phyloP scores from a whole-genome alignment of 306 rosid species.

The Prunus fruticosa region DNA sequence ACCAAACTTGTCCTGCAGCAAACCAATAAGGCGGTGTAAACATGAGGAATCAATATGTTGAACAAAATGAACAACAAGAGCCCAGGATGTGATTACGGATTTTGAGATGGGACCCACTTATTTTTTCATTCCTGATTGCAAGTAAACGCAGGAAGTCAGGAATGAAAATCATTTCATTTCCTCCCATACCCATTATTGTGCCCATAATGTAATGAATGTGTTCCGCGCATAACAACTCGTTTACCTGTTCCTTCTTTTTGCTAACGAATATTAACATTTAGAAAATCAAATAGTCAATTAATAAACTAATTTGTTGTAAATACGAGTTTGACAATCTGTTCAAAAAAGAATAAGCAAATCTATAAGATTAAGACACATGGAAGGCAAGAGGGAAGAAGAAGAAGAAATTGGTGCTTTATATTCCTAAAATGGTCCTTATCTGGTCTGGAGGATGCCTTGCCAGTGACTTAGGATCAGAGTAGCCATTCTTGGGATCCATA shows the following conservation, averaged over 20 bases:
- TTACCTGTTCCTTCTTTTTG: neutral
- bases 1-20: too few species aligned
- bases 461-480: constrained; percentile 78
- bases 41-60: too few species aligned
- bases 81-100: too few species aligned
- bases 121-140: too few species aligned
- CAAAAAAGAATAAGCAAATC: neutral
- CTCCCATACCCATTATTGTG: too few species aligned
- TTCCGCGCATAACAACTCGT: neutral
- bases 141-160: too few species aligned
- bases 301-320: neutral
- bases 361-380: neutral
- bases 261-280: neutral
- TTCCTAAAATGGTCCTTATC: constrained; percentile 95
- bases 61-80: too few species aligned
- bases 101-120: too few species aligned
- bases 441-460: constrained; percentile 99
- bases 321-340: neutral
- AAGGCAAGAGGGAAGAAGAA: constrained; percentile 10
- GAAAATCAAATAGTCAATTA: neutral
- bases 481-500: constrained; percentile 84
- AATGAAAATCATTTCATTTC: too few species aligned
- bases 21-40: too few species aligned
- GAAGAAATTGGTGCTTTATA: constrained; percentile 39
- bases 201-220: too few species aligned